Base-by-base conservation (phyloP, 1,284 basidiomycete species). In the Athelia sp. region DNA sequence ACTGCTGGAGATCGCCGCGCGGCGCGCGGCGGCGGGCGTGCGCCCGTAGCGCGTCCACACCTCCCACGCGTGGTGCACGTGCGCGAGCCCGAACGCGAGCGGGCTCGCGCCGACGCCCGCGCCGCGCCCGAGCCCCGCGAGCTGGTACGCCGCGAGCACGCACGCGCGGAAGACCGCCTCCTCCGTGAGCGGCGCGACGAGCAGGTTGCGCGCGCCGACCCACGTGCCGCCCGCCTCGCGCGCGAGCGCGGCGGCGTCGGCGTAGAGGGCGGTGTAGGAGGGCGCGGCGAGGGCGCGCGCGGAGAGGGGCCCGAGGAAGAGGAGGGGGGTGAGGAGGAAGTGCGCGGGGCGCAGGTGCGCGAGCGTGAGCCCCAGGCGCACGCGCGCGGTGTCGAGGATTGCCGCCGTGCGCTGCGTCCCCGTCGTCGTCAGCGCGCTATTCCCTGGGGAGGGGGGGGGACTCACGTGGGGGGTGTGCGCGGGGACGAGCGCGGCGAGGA, bases 81-180 rank as follows among this genome's bases (percentile, higher is more conserved):
- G 96, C 0, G 96, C 91, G 92, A 36, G 92, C 64, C 93, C 95
- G 60, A 99, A 99, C 60, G 87, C 87, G 10, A 96, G 67, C 0
- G 96, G 96, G 0, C 87, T 81, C 0, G 86, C 66, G 57, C 93
- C 90, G 46, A 98, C 79, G 19, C 18, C 23, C 8, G 9, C 23
- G 22, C 46, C 73, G 72, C 34, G 55, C 62, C 18, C 60, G 71
- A 0, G 78, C 76, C 1, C 77, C 72, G n/a, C 82, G 31, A 93
- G 74, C 48, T 84, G 72, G 53, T 91, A 89, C 1, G 85, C 76
- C 1, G 84, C 71, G 18, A 98, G 73, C 40, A 96, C 79, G 62
- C 91, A 94, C 0, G 87, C 84, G 22, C 97, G 77, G 63, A 98
- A 99, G 2, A 94, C 90, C 21, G 98, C 58, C 64, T 99, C 96